These are phyloP conservation scores for Daldinia sp. DNA, from an alignment of 2,329 filamentous ascomycete genomes.

Conservation along the genomic window DNA sequence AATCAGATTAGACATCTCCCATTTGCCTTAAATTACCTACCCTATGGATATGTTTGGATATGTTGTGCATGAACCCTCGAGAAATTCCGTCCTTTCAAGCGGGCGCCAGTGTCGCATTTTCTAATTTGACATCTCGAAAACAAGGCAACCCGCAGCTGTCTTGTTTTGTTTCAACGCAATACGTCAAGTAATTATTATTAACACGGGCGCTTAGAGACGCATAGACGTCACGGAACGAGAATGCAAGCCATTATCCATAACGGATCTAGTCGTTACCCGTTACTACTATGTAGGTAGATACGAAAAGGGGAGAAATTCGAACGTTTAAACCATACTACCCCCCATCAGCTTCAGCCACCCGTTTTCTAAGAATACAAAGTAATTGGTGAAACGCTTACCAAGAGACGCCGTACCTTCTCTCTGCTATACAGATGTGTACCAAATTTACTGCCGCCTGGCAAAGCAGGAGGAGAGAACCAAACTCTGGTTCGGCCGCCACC, in stretches of 20 bases:
- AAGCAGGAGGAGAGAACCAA: not conserved
- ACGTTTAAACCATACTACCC: constrained; percentile 11
- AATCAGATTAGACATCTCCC: constrained; percentile 28
- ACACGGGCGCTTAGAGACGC: constrained; percentile 34
- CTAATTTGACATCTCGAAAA: constrained; percentile 32
- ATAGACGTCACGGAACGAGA: constrained; percentile 21
- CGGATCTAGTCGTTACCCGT: not conserved
- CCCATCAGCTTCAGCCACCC: constrained; percentile 13
- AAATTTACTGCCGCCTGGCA: constrained; percentile 2
- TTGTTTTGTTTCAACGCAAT: constrained; percentile 39
- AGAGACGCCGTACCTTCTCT: not conserved
- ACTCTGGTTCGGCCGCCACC: constrained; percentile 25
- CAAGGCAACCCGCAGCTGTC: constrained; percentile 33
- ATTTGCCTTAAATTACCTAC: constrained; percentile 10
- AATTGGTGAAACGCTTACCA: constrained; percentile 28
- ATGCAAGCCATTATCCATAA: constrained; percentile 9
- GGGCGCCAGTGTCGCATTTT: constrained; percentile 37
- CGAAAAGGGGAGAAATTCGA: not conserved
- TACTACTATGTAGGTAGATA: not conserved
- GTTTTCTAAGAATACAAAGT: constrained; percentile 8
- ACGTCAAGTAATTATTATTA: constrained; percentile 16
- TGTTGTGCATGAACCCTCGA: constrained; percentile 36
- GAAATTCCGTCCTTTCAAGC: constrained; percentile 18
- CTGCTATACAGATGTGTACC: not conserved
- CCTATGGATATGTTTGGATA: not conserved